Percentiles rank a stretch among this genome's conserved stretches.
These are phyloP conservation scores for Leccinum olivaceopallidum DNA, from an alignment of 768 basidiomycete genomes.

Conservation along the genomic window DNA sequence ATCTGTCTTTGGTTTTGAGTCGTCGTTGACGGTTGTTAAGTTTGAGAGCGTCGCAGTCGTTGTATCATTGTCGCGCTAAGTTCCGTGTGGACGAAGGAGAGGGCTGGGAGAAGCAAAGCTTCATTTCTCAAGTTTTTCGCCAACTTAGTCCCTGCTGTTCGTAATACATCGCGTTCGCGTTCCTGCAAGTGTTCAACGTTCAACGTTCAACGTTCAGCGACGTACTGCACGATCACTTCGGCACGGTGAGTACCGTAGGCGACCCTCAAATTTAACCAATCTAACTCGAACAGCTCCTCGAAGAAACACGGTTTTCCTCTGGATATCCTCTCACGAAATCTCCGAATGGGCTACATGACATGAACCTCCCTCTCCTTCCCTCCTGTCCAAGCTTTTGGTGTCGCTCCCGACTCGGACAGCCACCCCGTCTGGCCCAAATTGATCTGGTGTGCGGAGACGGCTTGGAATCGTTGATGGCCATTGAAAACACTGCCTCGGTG, in stretches of 20 bases:
- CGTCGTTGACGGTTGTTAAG: too few species aligned
- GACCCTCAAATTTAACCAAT: conserved; percentile 72
- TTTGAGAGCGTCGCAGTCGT: too few species aligned
- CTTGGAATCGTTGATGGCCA: background rate
- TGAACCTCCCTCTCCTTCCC: conserved; percentile 84
- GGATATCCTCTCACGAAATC: conserved; percentile 92
- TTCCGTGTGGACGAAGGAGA: too few species aligned
- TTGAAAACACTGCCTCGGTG: conserved; percentile 20
- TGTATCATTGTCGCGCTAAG: too few species aligned
- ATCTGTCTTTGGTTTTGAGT: too few species aligned
- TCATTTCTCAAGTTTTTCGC: background rate
- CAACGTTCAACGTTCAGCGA: conserved; percentile 40
- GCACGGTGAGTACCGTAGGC: conserved; percentile 67
- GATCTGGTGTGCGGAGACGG: conserved; percentile 21
- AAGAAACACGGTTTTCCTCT: conserved; percentile 92
- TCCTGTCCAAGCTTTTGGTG: conserved; percentile 69
- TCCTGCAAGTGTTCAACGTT: conserved; percentile 68
- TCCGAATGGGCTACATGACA: conserved; percentile 85
- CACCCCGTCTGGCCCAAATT: conserved; percentile 24
- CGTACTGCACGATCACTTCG: conserved; percentile 85
- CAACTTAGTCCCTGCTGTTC: background rate
- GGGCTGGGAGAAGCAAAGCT: too few species aligned
- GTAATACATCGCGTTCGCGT: conserved; percentile 90
- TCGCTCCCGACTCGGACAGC: conserved; percentile 27
- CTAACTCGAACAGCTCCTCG: conserved; percentile 62